phyloP scores from a whole-genome alignment of 2,329 filamentous ascomycete species.

The Leptographium procerum region DNA sequence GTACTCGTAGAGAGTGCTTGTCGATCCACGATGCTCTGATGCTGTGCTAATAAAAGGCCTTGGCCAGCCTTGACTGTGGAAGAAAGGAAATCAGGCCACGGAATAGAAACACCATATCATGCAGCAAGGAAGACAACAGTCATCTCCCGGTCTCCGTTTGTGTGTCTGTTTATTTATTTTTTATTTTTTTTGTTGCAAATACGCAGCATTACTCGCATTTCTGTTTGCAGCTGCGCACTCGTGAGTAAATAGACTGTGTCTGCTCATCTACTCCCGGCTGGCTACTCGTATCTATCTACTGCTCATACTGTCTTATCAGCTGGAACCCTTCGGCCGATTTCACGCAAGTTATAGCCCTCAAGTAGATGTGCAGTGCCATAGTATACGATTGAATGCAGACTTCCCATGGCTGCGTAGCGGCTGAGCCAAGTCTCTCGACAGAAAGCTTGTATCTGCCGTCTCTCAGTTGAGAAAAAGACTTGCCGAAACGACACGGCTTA shows the following conservation, averaged over 20 bases:
- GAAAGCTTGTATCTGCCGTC: neutral
- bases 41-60: neutral
- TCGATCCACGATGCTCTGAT: neutral
- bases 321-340: neutral
- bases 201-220: neutral
- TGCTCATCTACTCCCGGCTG: no score
- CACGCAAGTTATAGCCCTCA: neutral
- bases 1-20: neutral
- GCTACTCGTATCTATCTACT: no score
- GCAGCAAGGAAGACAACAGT: neutral
- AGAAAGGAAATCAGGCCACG: neutral
- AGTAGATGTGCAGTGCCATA: neutral
- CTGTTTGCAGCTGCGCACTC: neutral
- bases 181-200: no score
- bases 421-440: neutral
- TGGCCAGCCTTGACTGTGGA: neutral
- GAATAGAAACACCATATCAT: neutral
- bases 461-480: neutral
- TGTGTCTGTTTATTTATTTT: neutral
- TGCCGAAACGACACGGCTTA: neutral
- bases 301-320: neutral
- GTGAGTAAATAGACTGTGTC: no score
- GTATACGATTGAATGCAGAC: neutral
- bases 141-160: neutral
- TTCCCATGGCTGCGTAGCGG: neutral